Percentiles rank a stretch among this genome's conserved stretches.
Conservation (phyloP, 2,329 filamentous ascomycete genomes). For the Xylariaceae sp. region DNA sequence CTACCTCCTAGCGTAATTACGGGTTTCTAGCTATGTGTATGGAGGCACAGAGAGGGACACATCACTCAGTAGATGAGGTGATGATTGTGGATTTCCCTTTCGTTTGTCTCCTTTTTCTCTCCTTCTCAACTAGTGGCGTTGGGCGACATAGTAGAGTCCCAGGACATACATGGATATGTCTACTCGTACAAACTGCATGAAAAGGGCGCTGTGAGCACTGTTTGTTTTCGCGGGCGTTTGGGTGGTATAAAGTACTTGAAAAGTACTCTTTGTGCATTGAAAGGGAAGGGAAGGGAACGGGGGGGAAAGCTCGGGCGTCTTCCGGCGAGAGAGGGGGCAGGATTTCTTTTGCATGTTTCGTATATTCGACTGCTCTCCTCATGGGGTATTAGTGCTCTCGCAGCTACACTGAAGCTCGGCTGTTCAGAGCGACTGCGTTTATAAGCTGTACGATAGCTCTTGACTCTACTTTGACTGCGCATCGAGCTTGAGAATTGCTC, state of each 20-base stretch:
- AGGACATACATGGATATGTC: constrained; percentile 4
- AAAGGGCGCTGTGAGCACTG: background rate
- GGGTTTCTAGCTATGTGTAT: background rate
- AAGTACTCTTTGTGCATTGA: constrained; percentile 14
- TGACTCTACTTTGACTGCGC: no score
- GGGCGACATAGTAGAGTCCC: constrained; percentile 1
- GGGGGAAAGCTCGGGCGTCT: no score
- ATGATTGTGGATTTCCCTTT: background rate
- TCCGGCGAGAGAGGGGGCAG: no score
- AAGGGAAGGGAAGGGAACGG: constrained; percentile 1
- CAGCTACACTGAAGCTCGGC: no score
- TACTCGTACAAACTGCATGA: constrained; percentile 2
- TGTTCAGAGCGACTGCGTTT: no score
- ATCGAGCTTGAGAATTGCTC: no score
- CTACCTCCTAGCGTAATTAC: background rate
- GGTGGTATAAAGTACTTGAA: background rate
- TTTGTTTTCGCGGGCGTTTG: constrained; percentile 17
- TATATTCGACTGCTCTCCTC: no score
- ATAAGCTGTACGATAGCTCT: no score
- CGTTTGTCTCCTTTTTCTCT: background rate
- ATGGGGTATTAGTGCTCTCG: no score
- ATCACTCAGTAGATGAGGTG: constrained; percentile 8
- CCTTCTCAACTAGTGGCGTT: constrained; percentile 8
- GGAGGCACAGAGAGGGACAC: background rate
- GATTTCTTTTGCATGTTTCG: background rate